Base-by-base conservation (phyloP, 495 filamentous ascomycete genomes). In the Coniosporium apollinis region DNA sequence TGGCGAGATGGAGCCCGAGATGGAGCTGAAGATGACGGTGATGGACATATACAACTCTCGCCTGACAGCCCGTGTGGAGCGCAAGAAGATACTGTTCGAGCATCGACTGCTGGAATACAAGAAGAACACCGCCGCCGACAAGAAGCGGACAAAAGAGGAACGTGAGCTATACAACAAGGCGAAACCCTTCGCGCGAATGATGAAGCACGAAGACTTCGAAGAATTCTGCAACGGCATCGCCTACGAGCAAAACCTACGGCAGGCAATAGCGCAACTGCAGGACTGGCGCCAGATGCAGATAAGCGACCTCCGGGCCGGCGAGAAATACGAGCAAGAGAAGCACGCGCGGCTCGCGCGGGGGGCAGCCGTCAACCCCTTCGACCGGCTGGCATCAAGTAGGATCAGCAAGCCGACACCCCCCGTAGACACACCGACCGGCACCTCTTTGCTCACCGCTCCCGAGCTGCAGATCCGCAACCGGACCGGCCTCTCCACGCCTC, bases 21-120 rank as follows among this genome's bases (percentile, higher is more conserved):
- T 86, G 65, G 86, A 94, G 42, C 65, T 99, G 40, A 99, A 99
- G 64, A 72, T 94, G 62, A 92, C 85, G 0, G 84, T 99, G 2
- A 94, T 99, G 68, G 85, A 94, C 43, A 94, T 99, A 37, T 99
- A 99, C 59, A 96, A 96, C 50, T 77, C 81, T 18, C 78, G 86
- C 11, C 62, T 99, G 17, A 93, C 84, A 5, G 76, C 82, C 28
- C 74, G 89, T 21, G 86, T 80, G n/a, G 86, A 96, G 48, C 70
- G 89, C 28, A 99, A 99, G 55, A 91, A 86, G 58, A 76, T 94
- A 15, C 81, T 99, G 28, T 94, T 96, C 52, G 83, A 96, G 49
- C 89, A 99, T 52, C 75, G 76, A 36, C 61, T 99, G 18, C 64
- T 99, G 1, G 85, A 99, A 33, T 96, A 96, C 51, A 61, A 81